phyloP scores from a whole-genome alignment of 169 alveolate genomes.

The Pseudocohnilembus persalinus region DNA sequence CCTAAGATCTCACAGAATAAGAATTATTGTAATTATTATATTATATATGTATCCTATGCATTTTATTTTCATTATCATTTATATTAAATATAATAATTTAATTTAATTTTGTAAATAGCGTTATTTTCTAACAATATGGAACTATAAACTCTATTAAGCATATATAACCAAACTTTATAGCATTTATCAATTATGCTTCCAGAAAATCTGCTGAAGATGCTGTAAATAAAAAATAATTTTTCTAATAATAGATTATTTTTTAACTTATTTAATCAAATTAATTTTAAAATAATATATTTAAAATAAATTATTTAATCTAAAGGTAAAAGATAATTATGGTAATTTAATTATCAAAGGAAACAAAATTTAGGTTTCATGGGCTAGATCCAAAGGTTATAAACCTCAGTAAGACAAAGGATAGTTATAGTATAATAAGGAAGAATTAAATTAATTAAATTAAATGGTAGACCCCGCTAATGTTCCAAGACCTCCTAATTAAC shows the following conservation, averaged over 20 bases:
- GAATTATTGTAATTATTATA: conserved; percentile 30
- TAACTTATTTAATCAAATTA: no score
- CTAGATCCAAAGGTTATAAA: conserved; percentile 46
- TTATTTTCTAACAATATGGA: conserved; percentile 63
- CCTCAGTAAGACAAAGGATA: neutral
- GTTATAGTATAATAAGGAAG: neutral
- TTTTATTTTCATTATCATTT: neutral
- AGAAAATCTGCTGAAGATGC: conserved; percentile 83
- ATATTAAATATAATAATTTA: neutral
- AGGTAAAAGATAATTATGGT: conserved; percentile 41
- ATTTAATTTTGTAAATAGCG: conserved; percentile 17
- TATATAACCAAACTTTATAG: conserved; percentile 55
- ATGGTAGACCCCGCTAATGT: neutral
- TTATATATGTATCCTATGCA: neutral
- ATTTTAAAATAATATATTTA: no score
- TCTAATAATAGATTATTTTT: no score
- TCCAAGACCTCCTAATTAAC: neutral
- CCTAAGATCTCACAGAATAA: conserved; percentile 45
- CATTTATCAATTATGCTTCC: conserved; percentile 67
- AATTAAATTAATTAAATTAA: no score
- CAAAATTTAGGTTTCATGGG: conserved; percentile 59
- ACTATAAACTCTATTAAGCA: conserved; percentile 66
- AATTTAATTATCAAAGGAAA: conserved; percentile 50
- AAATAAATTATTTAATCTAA: no score
- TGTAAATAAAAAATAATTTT: neutral